A percentile compares a stretch with the other conserved stretches of the same genome.
These are phyloP conservation scores for Cladosporium sp. DNA, from an alignment of 2,329 filamentous ascomycete species.

Conservation along the genomic window DNA sequence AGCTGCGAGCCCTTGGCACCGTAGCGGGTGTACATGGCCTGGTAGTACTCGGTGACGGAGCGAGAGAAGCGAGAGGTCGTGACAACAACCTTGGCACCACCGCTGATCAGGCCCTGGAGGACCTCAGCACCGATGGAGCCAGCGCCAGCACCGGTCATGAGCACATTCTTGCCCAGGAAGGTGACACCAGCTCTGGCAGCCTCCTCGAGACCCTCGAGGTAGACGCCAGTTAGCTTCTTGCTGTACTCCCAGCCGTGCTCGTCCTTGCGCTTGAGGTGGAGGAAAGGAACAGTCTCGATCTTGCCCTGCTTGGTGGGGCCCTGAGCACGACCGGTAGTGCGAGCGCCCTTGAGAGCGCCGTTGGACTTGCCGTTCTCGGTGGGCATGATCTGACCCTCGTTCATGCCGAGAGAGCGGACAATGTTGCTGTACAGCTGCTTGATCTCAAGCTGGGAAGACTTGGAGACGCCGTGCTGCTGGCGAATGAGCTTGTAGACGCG, in stretches of 20 bases:
- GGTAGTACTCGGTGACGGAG: conserved; percentile 98
- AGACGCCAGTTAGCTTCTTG: conserved; percentile 93
- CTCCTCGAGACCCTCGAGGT: conserved; percentile 86
- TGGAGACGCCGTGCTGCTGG: conserved; percentile 96
- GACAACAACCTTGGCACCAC: conserved; percentile 93
- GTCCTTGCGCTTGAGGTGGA: conserved; percentile 92
- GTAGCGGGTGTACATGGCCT: conserved; percentile 94
- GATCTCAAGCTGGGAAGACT: conserved; percentile 93
- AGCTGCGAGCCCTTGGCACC: conserved; percentile 93
- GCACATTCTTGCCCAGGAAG: conserved; percentile 89
- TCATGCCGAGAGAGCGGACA: conserved; percentile 92
- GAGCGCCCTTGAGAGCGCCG: conserved; percentile 56
- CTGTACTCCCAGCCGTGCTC: conserved; percentile 98
- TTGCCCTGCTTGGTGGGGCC: conserved; percentile 70
- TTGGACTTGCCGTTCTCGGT: conserved; percentile 71
- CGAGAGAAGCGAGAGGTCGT: conserved; percentile 96
- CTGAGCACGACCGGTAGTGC: conserved; percentile 49
- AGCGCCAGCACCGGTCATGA: conserved; percentile 98
- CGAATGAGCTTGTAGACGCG: conserved; percentile 98
- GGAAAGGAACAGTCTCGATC: conserved; percentile 94
- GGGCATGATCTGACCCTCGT: conserved; percentile 93
- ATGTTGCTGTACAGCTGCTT: conserved; percentile 93
- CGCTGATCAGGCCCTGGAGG: conserved; percentile 89
- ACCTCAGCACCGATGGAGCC: conserved; percentile 98
- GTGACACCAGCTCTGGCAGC: conserved; percentile 83